Evolutionary conservation across 305 asterid genomes (phyloP), one percentile per base, ranked within the genome.

Genomic region (Fraxinus xanthoxyloides): DNA sequence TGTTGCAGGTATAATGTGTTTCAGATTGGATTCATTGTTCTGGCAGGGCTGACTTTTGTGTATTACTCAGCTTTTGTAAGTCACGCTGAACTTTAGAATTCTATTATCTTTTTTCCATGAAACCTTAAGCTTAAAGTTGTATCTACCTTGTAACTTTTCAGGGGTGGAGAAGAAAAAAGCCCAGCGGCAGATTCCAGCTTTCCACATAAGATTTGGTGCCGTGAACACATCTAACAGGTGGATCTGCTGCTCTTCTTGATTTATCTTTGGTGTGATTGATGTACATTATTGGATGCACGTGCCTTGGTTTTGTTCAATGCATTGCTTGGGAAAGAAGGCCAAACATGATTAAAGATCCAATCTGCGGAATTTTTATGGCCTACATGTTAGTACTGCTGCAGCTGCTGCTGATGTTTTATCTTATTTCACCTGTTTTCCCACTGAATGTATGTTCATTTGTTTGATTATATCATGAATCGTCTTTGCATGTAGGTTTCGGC

Each of bases 41-140:
- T 97, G 48, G 99, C 99, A 2, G 98, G 98, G 78, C 91, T 97
- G 89, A 97, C 99, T 75, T 93, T 94, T 86, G 92, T 97, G 79
- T 97, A 97, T 81, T 97, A 97, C 81, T 90, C 91, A 51, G 96
- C 96, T 78, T 91, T 97, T 73, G 98, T 94, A 91, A 87, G 98
- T 87, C 61, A 6, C 32, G 63, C 7, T 46, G 28, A 77, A 36
- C 65, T 76, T 32, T 2, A 15, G 38, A 28, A 28, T 67, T 69
- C 40, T 69, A 30, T 30, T 2, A 15, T 69, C 75, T 1, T 61
- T 15, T 81, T 19, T 63, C 10, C 36, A 1, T 81, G 31, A 2
- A 78, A 24, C 32, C 76, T 61, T 61, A 63, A 31, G 76, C 67
- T 76, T 51, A 81, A 77, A 85, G 26, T 4, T 26, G 12, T 23